Percentiles rank a stretch among this genome's conserved stretches.
Evolutionary conservation across 2,329 filamentous ascomycete species (phyloP).

Genomic region (Stagonosporopsis rhizophila): DNA sequence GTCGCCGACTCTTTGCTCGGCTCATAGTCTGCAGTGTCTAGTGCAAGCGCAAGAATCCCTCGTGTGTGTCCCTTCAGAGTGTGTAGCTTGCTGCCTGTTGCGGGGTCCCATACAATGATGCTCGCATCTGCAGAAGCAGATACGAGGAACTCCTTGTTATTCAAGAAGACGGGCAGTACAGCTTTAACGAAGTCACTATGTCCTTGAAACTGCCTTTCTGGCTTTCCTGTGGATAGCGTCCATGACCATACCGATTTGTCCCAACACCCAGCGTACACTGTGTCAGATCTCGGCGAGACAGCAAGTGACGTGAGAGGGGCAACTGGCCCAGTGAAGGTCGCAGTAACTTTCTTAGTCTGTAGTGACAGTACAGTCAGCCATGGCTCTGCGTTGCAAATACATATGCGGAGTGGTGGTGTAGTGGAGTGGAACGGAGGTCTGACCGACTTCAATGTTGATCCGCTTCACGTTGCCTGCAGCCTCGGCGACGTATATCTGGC

Average conservation of each 20-base stretch:
- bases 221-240: conserved; percentile 57
- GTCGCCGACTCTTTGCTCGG: conserved; percentile 52
- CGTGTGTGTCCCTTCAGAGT: conserved; percentile 79
- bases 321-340: conserved; percentile 73
- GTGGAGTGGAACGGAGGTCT: conserved; percentile 34
- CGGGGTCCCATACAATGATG: conserved; percentile 78
- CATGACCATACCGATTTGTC: conserved; percentile 92
- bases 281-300: conserved; percentile 47
- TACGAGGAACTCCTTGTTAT: conserved; percentile 62
- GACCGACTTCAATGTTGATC: conserved; percentile 77
- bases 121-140: conserved; percentile 57
- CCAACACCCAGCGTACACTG: conserved; percentile 89
- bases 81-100: conserved; percentile 72
- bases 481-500: conserved; percentile 79
- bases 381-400: neutral
- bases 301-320: conserved; percentile 69
- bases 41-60: conserved; percentile 77
- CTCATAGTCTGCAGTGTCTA: conserved; percentile 66
- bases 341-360: conserved; percentile 48
- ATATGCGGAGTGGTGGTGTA: neutral
- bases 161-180: conserved; percentile 68
- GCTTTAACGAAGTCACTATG: conserved; percentile 94
- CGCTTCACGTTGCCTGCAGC: conserved; percentile 81
- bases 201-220: conserved; percentile 69
- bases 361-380: conserved; percentile 19